Percentiles rank a stretch among this genome's conserved stretches.
Evolutionary conservation across 257 asterid genomes (phyloP).

Genomic region (Mitragyna speciosa): DNA sequence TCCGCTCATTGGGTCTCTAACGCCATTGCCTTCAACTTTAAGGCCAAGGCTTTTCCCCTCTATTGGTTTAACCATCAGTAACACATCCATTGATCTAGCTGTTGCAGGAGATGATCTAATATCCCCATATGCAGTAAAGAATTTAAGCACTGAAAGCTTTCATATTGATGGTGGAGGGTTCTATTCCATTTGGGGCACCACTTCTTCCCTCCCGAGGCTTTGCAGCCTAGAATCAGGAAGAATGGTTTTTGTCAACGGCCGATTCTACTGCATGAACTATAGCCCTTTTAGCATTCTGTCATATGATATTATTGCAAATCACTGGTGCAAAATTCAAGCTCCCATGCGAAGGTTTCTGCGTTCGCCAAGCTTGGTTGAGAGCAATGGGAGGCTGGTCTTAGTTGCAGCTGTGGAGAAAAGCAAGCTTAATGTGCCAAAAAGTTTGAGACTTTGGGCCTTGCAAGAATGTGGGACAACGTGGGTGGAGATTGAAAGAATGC

Average conservation of each 20-base stretch:
- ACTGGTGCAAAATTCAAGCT: slow-evolving; percentile 85
- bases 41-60: slow-evolving; percentile 85
- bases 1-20: slow-evolving; percentile 54
- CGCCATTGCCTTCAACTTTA: slow-evolving; percentile 70
- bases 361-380: slow-evolving; percentile 71
- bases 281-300: slow-evolving; percentile 80
- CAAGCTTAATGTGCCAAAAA: slow-evolving; percentile 85
- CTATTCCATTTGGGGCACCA: slow-evolving; percentile 94
- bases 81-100: slow-evolving; percentile 63
- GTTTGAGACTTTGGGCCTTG: slow-evolving; percentile 74
- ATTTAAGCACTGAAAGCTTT: slow-evolving; percentile 75
- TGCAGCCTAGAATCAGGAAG: slow-evolving; percentile 89
- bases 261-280: slow-evolving; percentile 94
- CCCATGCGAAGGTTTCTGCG: slow-evolving; percentile 92
- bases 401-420: slow-evolving; percentile 94
- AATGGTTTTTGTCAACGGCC: slow-evolving; percentile 61
- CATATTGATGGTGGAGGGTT: slow-evolving; percentile 83
- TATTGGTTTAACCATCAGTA: slow-evolving; percentile 55
- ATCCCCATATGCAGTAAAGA: slow-evolving; percentile 92
- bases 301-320: slow-evolving; percentile 45
- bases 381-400: slow-evolving; percentile 50
- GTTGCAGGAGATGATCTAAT: slow-evolving; percentile 90
- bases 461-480: slow-evolving; percentile 65
- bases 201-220: slow-evolving; percentile 75
- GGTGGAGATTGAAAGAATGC: slow-evolving; percentile 96